Conservation (phyloP, 352 stramenopile species). For the Salisapilia sapeloensis region DNA sequence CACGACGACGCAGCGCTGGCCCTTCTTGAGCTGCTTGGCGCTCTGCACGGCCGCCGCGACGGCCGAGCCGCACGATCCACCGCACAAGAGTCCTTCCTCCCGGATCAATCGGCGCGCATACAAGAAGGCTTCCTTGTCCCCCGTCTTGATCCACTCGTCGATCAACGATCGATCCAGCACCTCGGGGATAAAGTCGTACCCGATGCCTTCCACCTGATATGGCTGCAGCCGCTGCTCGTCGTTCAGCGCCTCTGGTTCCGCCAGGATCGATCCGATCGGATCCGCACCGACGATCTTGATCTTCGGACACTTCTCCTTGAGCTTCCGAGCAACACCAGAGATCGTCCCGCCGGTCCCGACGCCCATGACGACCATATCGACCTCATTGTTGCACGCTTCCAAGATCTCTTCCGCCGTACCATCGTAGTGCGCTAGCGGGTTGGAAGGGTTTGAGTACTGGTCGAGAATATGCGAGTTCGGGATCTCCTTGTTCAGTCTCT, state of each 20-base stretch:
- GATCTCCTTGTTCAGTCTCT: slow-evolving; percentile 86
- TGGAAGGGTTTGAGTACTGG: slow-evolving; percentile 93
- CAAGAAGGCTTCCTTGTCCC: slow-evolving; percentile 88
- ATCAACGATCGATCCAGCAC: slow-evolving; percentile 89
- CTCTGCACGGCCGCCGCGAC: slow-evolving; percentile 71
- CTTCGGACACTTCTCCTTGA: slow-evolving; percentile 86
- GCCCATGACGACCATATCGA: slow-evolving; percentile 92
- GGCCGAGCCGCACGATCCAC: slow-evolving; percentile 86
- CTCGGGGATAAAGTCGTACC: slow-evolving; percentile 94
- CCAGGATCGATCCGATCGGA: slow-evolving; percentile 87
- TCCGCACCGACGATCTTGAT: slow-evolving; percentile 82
- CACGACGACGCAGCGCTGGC: slow-evolving; percentile 89
- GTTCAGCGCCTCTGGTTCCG: slow-evolving; percentile 85
- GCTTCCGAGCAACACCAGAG: slow-evolving; percentile 83
- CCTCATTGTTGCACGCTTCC: slow-evolving; percentile 80
- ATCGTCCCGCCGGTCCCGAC: slow-evolving; percentile 93
- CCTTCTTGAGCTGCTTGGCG: slow-evolving; percentile 72
- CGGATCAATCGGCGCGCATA: slow-evolving; percentile 88
- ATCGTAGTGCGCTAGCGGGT: slow-evolving; percentile 93
- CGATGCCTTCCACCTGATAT: slow-evolving; percentile 94
- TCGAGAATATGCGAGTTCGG: slow-evolving; percentile 93
- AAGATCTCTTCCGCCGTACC: slow-evolving; percentile 92
- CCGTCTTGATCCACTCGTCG: slow-evolving; percentile 90
- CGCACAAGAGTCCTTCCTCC: slow-evolving; percentile 90
- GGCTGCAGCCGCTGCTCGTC: slow-evolving; percentile 80